Evolutionary conservation across 768 basidiomycete genomes (phyloP), one percentile per base, ranked within the genome.

Genomic region (Mycena polygramma): DNA sequence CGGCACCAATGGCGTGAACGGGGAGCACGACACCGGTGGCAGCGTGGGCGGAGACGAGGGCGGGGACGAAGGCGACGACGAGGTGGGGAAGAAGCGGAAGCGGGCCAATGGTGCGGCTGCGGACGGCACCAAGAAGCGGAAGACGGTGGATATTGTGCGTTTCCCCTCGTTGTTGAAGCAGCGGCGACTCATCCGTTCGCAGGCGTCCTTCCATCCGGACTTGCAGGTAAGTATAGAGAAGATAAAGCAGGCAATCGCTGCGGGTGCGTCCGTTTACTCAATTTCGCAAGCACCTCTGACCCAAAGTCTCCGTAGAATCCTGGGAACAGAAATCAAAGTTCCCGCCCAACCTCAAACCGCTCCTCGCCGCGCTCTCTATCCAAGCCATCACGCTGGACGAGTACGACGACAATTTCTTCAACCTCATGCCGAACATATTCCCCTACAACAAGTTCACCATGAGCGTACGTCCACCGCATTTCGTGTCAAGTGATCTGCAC

Each of bases 371-470:
- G 13, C 86, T 94, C 48, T 94, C 96, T 0, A 76, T 94, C 46
- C 86, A 90, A 58, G 97, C 97, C 0, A 89, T 97, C 75, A 83
- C 87, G 35, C 85, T 94, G n/a, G 93, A 91, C 78, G 91, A 97
- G 77, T 98, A 97, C 80, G 93, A 95, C 70, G 96, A 97, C 20
- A 89, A 93, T 75, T 97, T 97, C 79, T 98, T 97, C 82, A 91
- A 90, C 75, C 84, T 92, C 22, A 93, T 98, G 90, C 95, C 97
- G 0, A 85, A 81, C 26, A 79, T 97, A 46, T 96, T 99, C 75
- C 95, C 96, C 0, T 99, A 98, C 77, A 99, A 99, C 82, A 91
- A 92, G 73, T 99, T 94, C 78, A 97, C 95, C 0, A 96, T 98
- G 91, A 93, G 88, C 59, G 92, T 94, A 63, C 60, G 91, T 85